Percentiles rank a stretch among this genome's conserved stretches.
Evolutionary conservation across 2,329 filamentous ascomycete genomes (phyloP).

Genomic region (Beauveria sp.): DNA sequence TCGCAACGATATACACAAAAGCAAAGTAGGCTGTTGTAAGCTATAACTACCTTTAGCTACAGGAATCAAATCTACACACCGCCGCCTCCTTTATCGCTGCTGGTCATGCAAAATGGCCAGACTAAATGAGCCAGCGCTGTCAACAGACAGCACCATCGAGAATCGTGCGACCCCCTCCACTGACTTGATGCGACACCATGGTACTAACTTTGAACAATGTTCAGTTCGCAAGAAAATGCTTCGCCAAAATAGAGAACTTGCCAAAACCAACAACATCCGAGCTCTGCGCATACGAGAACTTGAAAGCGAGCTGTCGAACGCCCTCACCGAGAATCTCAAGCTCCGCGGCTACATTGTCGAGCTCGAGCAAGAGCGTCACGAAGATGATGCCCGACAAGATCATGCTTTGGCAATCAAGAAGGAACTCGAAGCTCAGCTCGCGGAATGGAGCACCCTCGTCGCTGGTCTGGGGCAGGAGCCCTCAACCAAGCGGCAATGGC

Average conservation of each 20-base stretch:
- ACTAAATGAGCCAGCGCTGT: conserved; percentile 65
- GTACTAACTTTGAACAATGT: not conserved
- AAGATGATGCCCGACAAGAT: conserved; percentile 51
- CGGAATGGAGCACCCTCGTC: conserved; percentile 61
- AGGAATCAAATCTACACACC: too few relatives aligned
- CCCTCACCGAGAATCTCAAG: conserved; percentile 72
- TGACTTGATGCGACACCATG: not conserved
- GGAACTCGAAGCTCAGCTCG: conserved; percentile 63
- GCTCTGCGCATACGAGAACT: conserved; percentile 69
- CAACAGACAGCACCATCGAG: conserved; percentile 59
- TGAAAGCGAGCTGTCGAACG: conserved; percentile 65
- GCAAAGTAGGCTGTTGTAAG: not conserved
- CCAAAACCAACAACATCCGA: conserved; percentile 69
- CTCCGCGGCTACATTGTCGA: conserved; percentile 63
- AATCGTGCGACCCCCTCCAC: conserved; percentile 46
- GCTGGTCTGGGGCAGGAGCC: conserved; percentile 56
- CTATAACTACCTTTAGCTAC: not conserved
- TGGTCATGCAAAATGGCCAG: conserved; percentile 58
- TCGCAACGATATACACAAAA: not conserved
- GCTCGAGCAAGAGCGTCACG: conserved; percentile 59
- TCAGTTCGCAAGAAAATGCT: conserved; percentile 72
- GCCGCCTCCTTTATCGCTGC: not conserved
- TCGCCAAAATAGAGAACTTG: conserved; percentile 77
- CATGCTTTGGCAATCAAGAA: conserved; percentile 62
- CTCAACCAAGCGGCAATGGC: conserved; percentile 40